Evolutionary conservation across 208 protist genomes (phyloP), one percentile per base, ranked within the genome.

Genomic region (Crithidia expoeki): DNA sequence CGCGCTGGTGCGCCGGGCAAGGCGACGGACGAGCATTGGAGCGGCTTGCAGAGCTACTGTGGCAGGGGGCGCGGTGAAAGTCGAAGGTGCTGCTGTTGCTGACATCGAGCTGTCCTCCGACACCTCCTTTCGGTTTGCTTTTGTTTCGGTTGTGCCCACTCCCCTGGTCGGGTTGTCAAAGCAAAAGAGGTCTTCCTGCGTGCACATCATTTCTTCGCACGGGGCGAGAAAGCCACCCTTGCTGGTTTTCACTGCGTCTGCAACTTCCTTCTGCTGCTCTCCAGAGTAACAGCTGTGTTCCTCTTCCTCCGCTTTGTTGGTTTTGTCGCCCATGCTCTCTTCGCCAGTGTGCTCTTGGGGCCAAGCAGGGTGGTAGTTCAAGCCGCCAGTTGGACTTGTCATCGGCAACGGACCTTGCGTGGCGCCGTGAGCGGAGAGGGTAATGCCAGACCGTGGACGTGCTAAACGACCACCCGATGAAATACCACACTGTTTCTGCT

Each of bases 1-100:
- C 12, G 74, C 74, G n/a, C 72, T 68, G 7, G 82, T 73, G 34
- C 73, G 72, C 9, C 67, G 74, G 6, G 67, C 62, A 6, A 80
- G 62, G 27, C 74, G 74, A 14, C 67, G 64, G 0, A 69, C 62
- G 53, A 66, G 64, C 17, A n/a, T 33, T 16, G 61, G 34, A 50
- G 57, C 58, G 16, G 50, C 14, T 17, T 61, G 36, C 36, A 32
- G 6, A 1, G n/a, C 56, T 7, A 23, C 36, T 4, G 36, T 32
- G 25, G 1, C 25, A 19, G 56, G 47, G 0, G 44, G 4, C 9
- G 68, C 19, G 5, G 47, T 16, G 2, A n/a, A 17, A 9, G 56
- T 34, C 28, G 44, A 50, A 50, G 17, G 12, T 50, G 44, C 52
- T 58, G 52, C 52, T 58, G 52, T 30, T 50, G 44, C 49, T 32